Evolutionary conservation across 2,329 filamentous ascomycete genomes (phyloP).

Genomic region (Ascochyta viciae-villosae): DNA sequence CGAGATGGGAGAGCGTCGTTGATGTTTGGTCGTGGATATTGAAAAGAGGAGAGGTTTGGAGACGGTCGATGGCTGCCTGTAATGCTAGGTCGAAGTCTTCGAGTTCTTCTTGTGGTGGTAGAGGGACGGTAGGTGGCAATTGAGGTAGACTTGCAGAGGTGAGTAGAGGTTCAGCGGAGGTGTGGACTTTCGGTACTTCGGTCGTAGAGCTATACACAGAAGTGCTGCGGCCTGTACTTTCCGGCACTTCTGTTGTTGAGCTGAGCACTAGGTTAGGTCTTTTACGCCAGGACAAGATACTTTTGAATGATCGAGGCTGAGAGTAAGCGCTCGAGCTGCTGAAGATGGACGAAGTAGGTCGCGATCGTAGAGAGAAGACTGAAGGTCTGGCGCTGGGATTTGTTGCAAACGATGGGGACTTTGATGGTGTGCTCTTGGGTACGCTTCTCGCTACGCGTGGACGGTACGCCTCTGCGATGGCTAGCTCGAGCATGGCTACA

Average conservation of each 20-base stretch:
- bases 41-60: constrained; percentile 45
- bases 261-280: background rate
- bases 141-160: background rate
- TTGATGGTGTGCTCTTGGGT: background rate
- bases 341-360: background rate
- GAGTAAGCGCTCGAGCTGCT: background rate
- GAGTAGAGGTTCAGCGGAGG: background rate
- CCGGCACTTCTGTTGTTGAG: background rate
- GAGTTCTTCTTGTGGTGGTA: constrained; percentile 10
- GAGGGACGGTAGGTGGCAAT: background rate
- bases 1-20: constrained; percentile 60
- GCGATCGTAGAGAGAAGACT: background rate
- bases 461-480: constrained; percentile 13
- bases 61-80: constrained; percentile 5
- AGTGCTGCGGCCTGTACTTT: background rate
- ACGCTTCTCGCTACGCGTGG: background rate
- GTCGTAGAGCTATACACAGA: background rate
- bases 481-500: constrained; percentile 10
- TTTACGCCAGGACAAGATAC: background rate
- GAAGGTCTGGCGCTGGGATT: background rate
- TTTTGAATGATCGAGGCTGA: background rate
- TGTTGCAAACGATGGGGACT: background rate
- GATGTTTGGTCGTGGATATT: constrained; percentile 66
- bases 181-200: background rate
- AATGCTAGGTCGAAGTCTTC: constrained; percentile 15